phyloP scores from a whole-genome alignment of 169 alveolate genomes.

The Toxoplasma gondii region DNA sequence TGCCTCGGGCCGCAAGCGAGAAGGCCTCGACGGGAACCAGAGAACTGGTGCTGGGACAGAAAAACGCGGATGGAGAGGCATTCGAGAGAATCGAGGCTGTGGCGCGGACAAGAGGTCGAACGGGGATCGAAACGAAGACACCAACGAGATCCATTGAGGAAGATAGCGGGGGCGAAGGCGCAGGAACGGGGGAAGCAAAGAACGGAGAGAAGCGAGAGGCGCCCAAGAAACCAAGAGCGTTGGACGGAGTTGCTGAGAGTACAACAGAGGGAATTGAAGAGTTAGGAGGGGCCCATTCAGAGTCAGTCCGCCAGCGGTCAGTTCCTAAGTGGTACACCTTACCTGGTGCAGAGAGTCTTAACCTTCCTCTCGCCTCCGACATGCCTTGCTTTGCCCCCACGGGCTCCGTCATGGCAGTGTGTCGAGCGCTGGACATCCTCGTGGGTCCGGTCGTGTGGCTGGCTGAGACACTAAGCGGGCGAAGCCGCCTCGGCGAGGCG shows the following conservation, averaged over 20 bases:
- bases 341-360: neutral
- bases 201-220: neutral
- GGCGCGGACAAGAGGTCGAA: no score
- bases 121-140: no score
- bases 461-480: neutral
- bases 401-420: neutral
- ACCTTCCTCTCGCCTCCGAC: conserved; percentile 34
- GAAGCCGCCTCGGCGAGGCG: neutral
- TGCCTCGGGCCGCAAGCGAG: neutral
- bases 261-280: neutral
- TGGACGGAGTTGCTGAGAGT: neutral
- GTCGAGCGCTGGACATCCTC: neutral
- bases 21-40: neutral
- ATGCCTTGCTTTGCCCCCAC: neutral
- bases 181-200: neutral
- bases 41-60: no score
- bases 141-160: no score
- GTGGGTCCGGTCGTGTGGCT: neutral
- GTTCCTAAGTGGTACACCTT: conserved; percentile 27
- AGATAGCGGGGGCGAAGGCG: no score
- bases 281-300: neutral
- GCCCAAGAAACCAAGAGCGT: neutral
- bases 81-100: no score
- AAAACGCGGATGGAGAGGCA: no score
- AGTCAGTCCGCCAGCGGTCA: neutral